A percentile compares a stretch with the other conserved stretches of the same genome.
Conservation (phyloP, 2,329 filamentous ascomycete genomes). For the Periconia digitata region DNA sequence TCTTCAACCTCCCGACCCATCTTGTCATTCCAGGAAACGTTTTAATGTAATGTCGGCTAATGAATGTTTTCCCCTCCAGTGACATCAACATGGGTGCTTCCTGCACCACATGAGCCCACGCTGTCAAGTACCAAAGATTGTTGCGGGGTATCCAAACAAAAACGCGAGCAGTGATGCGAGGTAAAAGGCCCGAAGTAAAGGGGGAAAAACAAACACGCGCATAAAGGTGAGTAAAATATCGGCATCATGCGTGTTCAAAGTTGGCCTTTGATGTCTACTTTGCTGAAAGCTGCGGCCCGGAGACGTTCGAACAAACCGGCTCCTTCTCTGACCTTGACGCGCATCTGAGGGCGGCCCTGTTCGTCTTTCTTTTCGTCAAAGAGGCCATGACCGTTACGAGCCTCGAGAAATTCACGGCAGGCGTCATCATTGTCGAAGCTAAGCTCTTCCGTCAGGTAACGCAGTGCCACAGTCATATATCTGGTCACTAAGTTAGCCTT, state of each 20-base stretch:
- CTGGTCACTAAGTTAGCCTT: conserved; percentile 62
- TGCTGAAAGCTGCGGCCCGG: conserved; percentile 73
- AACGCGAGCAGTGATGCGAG: conserved; percentile 4
- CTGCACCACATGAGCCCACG: conserved; percentile 8
- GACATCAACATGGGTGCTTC: conserved; percentile 10
- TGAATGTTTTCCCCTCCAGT: conserved; percentile 14
- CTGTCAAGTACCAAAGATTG: conserved; percentile 24
- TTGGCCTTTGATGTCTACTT: conserved; percentile 96
- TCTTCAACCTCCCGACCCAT: conserved; percentile 33
- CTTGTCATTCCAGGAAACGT: conserved; percentile 24
- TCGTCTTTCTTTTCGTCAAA: conserved; percentile 72
- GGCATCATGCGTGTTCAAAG: conserved; percentile 59
- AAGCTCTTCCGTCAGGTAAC: conserved; percentile 93
- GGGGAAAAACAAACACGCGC: neutral
- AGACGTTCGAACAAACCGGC: conserved; percentile 69
- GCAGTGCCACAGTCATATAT: conserved; percentile 87
- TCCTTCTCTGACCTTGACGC: conserved; percentile 63
- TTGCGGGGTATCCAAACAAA: conserved; percentile 24
- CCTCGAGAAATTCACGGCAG: conserved; percentile 84
- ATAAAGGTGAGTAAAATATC: conserved; percentile 7
- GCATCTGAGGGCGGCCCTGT: conserved; percentile 18
- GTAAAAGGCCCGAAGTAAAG: neutral
- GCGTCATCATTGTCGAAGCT: conserved; percentile 92
- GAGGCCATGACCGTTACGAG: conserved; percentile 68
- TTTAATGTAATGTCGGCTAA: conserved; percentile 24